Base-by-base conservation (phyloP, 1,284 basidiomycete genomes). In the Mycocalia duriaeana region DNA sequence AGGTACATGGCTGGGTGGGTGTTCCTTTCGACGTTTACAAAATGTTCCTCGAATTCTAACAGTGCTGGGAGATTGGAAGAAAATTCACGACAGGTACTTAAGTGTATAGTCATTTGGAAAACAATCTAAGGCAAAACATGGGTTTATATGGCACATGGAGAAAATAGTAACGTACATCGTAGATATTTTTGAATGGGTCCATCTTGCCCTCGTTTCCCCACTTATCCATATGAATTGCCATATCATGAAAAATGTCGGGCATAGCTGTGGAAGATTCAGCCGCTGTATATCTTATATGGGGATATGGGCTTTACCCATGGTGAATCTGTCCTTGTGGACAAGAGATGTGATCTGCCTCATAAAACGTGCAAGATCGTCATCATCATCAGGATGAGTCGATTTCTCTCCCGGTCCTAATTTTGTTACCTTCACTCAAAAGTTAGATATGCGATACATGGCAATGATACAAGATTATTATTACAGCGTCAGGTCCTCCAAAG, bases 71-170 rank as follows among this genome's bases (percentile, higher is more conserved):
- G 43, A 43, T 70, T 58, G 2, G 64, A 56, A 2, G 68, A 55
- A 3, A 71, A 60, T 45, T 70, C 68, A n/a, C 56, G 52, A 44
- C 68, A 70, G 9, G 64, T 59, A 2, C 61, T 59, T 54, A 68
- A 59, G 5, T 67, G 57, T n/a, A 67, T 59, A 2, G 66, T 71
- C 60, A 69, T 65, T 51, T 68, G 68, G 48, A 71, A 69, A 2
- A 70, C 62, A 18, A 71, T 60, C 70, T 72, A 3, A 16, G n/a
- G 20, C 11, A n/a, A 39, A 3, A 16, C 4, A n/a, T 20, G n/a
- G n/a, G n/a, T n/a, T n/a, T n/a, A n/a, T n/a, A n/a, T n/a, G n/a
- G n/a, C n/a, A n/a, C n/a, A n/a, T n/a, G n/a, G n/a, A n/a, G n/a
- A n/a, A n/a, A n/a, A n/a, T n/a, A n/a, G n/a, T n/a, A 5, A 47